Conservation (phyloP, 176 grass and related monocot genomes). For the Carex scoparia region DNA sequence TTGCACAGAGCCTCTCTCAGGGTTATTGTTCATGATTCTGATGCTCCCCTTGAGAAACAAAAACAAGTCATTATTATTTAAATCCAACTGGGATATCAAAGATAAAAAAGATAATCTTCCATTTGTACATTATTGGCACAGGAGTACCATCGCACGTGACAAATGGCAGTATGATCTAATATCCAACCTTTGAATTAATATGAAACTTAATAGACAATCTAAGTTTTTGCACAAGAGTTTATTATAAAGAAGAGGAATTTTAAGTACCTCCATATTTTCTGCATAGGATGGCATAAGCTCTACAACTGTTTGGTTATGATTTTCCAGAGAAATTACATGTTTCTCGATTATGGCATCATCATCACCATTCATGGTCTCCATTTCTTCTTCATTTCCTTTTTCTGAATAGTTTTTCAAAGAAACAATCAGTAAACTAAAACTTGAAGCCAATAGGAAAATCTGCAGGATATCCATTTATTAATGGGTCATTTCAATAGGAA, state of each 20-base stretch:
- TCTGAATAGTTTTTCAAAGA: not conserved
- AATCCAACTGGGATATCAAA: not conserved
- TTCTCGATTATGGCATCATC: not conserved
- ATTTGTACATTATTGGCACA: too few species aligned
- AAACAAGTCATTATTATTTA: slow-evolving; percentile 12
- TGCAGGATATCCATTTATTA: not conserved
- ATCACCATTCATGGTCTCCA: not conserved
- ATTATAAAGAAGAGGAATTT: slow-evolving; percentile 3
- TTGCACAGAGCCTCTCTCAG: slow-evolving; percentile 30
- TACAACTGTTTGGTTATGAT: slow-evolving; percentile 7
- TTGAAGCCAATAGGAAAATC: not conserved
- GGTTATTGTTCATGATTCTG: not conserved
- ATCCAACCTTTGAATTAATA: not conserved
- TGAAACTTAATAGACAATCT: not conserved
- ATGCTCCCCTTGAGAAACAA: slow-evolving; percentile 19
- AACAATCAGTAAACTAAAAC: not conserved
- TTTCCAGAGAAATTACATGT: not conserved
- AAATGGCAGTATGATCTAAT: not conserved
- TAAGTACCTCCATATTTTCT: slow-evolving; percentile 25
- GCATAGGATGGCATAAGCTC: slow-evolving; percentile 28
- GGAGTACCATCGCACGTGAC: not conserved
- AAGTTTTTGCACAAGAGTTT: not conserved
- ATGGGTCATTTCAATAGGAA: not conserved
- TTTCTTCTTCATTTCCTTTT: not conserved
- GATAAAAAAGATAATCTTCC: not conserved